phyloP scores from a whole-genome alignment of 331 rosid species.

The Malus hybrid region DNA sequence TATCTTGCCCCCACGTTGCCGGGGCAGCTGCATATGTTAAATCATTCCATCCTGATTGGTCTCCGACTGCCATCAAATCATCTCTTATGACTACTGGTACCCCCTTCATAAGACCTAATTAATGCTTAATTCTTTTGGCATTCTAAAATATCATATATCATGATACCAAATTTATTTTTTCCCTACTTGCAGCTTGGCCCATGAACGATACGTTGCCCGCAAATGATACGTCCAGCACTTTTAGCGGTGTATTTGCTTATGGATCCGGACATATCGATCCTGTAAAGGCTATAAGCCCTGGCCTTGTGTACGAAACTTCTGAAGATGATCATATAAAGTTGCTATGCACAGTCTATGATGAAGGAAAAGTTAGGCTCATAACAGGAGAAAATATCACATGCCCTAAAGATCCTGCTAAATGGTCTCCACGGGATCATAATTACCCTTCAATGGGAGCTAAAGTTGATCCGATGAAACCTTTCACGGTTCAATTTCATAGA shows the following conservation, averaged over 20 bases:
- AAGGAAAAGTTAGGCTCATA: not conserved
- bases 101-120: too few species aligned
- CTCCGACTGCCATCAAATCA: too few species aligned
- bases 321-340: slow-evolving; percentile 4
- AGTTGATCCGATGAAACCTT: too few species aligned
- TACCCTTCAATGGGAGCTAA: slow-evolving; percentile 14
- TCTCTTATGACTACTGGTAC: too few species aligned
- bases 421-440: slow-evolving; percentile 6
- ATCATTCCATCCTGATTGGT: too few species aligned
- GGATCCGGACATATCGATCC: slow-evolving; percentile 18
- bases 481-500: too few species aligned
- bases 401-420: not conserved
- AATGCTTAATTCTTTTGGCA: too few species aligned
- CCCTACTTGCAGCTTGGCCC: not conserved
- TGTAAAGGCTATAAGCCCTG: slow-evolving; percentile 6
- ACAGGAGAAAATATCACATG: slow-evolving; percentile 15
- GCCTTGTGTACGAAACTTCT: not conserved
- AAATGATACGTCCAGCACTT: not conserved
- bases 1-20: slow-evolving; percentile 49
- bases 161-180: not conserved
- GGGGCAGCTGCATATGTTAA: slow-evolving; percentile 36
- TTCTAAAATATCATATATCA: not conserved
- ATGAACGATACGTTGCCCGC: not conserved
- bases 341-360: slow-evolving; percentile 1
- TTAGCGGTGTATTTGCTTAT: slow-evolving; percentile 12